Evolutionary conservation across 2,329 filamentous ascomycete species (phyloP).

Genomic region (Fusarium coffeatum): DNA sequence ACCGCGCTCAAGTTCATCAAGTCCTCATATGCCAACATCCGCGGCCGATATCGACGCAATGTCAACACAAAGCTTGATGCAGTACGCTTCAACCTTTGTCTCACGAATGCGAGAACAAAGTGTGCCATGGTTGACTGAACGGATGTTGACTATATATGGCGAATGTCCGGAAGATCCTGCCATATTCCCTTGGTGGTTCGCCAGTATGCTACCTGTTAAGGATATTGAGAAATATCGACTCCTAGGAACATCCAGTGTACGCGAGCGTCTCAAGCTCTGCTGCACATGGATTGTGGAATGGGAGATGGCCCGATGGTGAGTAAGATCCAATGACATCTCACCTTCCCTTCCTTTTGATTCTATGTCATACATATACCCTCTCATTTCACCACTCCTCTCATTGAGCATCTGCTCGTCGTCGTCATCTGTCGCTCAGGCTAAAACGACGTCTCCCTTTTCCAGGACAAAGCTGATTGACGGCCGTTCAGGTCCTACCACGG

Average conservation of each 20-base stretch:
- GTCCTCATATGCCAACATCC: slow-evolving; percentile 13
- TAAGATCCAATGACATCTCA: slow-evolving; percentile 4
- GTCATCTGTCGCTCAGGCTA: slow-evolving; percentile 34
- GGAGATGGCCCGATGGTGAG: slow-evolving; percentile 78
- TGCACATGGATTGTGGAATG: slow-evolving; percentile 81
- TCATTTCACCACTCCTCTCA: neutral
- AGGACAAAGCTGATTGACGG: slow-evolving; percentile 47
- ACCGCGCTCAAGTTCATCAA: slow-evolving; percentile 10
- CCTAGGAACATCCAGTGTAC: slow-evolving; percentile 77
- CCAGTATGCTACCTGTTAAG: slow-evolving; percentile 79
- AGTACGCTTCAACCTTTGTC: slow-evolving; percentile 75
- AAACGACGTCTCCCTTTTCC: slow-evolving; percentile 32
- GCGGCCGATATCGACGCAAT: slow-evolving; percentile 53
- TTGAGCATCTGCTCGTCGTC: slow-evolving; percentile 12
- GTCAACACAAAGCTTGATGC: slow-evolving; percentile 77
- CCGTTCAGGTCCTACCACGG: slow-evolving; percentile 48
- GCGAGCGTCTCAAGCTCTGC: slow-evolving; percentile 85
- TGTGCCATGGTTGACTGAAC: slow-evolving; percentile 79
- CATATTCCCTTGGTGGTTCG: slow-evolving; percentile 91
- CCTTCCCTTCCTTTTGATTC: neutral
- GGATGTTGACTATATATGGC: slow-evolving; percentile 80
- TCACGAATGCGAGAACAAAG: slow-evolving; percentile 74
- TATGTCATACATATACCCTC: neutral
- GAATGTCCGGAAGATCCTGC: slow-evolving; percentile 80
- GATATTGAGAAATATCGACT: slow-evolving; percentile 84